Percentiles rank a stretch among this genome's conserved stretches.
Conservation (phyloP, 1,139 yeast genomes). For the Groenewaldozyma auringiensis region DNA sequence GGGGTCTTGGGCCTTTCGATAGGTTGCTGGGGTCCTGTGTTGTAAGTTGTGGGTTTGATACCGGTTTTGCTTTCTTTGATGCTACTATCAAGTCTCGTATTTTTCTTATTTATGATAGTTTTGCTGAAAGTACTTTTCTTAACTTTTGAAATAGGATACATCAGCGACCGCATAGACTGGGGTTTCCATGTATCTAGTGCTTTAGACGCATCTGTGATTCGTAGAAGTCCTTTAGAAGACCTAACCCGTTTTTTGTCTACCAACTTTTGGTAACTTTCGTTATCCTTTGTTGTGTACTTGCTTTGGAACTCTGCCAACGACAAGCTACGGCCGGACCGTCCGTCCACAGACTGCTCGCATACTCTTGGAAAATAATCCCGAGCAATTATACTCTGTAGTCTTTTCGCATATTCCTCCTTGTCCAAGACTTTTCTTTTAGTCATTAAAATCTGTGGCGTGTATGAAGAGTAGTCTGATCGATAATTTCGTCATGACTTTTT, state of each 20-base stretch:
- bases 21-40: no score
- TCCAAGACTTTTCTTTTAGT: slow-evolving; percentile 17
- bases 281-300: slow-evolving; percentile 30
- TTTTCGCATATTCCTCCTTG: slow-evolving; percentile 26
- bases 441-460: no score
- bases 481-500: no score
- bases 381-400: slow-evolving; percentile 23
- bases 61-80: no score
- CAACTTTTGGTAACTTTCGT: slow-evolving; percentile 25
- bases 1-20: no score
- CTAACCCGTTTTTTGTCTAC: slow-evolving; percentile 19
- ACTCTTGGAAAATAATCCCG: slow-evolving; percentile 28
- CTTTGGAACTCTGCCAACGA: slow-evolving; percentile 23
- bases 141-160: no score
- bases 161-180: neutral
- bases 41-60: no score
- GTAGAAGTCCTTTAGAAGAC: neutral
- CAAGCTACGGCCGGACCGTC: slow-evolving; percentile 8
- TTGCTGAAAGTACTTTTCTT: no score
- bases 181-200: neutral
- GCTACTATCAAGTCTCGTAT: no score
- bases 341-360: slow-evolving; percentile 4
- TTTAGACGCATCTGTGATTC: neutral
- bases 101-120: no score
- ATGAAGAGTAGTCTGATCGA: no score